phyloP scores from a whole-genome alignment of 176 grass and related monocot species.

The Oropetium thomaeum region DNA sequence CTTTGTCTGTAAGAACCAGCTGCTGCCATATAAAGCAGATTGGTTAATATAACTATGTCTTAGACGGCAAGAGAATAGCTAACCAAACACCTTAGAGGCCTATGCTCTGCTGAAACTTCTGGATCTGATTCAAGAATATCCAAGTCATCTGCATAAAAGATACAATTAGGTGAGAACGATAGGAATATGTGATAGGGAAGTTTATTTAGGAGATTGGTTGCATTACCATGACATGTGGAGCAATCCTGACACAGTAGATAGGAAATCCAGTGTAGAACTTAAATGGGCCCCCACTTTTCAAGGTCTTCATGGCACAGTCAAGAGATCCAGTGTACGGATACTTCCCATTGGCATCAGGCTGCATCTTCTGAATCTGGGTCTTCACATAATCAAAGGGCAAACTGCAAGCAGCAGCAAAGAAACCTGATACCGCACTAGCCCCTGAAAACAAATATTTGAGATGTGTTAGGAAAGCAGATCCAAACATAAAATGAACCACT shows the following conservation, averaged over 20 bases:
- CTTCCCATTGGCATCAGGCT: conserved; percentile 83
- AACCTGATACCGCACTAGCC: conserved; percentile 88
- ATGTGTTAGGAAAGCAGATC: background rate
- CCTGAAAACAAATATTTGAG: conserved; percentile 50
- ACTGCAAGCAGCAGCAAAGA: conserved; percentile 93
- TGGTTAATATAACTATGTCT: conserved; percentile 19
- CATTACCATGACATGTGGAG: conserved; percentile 92
- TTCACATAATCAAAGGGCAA: conserved; percentile 97
- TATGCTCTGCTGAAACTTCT: conserved; percentile 62
- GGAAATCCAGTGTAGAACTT: conserved; percentile 98
- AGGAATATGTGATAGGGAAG: background rate
- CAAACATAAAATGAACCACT: background rate
- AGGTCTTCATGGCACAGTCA: conserved; percentile 82
- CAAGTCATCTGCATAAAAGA: conserved; percentile 76
- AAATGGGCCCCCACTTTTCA: conserved; percentile 80
- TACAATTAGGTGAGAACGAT: conserved; percentile 15
- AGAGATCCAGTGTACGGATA: conserved; percentile 87
- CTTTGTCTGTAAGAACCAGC: conserved; percentile 31
- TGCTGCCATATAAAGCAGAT: conserved; percentile 19
- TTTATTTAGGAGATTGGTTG: background rate
- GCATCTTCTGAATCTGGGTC: conserved; percentile 98
- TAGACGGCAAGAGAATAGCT: background rate
- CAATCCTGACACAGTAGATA: conserved; percentile 89
- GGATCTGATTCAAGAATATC: conserved; percentile 97
- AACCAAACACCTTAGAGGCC: conserved; percentile 49